Base-by-base conservation (phyloP, 1,139 yeast genomes). In the Yamadazyma dushanensis region DNA sequence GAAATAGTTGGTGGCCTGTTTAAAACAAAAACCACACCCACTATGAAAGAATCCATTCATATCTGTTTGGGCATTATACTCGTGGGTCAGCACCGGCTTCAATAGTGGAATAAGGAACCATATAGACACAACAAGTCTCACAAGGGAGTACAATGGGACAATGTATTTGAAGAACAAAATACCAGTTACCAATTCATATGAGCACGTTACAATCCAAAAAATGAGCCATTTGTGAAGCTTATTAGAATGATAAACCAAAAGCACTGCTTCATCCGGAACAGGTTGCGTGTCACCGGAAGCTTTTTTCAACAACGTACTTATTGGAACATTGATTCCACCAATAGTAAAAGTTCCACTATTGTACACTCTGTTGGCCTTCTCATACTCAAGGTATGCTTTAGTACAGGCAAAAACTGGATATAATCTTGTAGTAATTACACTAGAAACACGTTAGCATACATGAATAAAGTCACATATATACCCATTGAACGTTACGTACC, bases 101-200 rank as follows among this genome's bases (percentile, higher is more conserved):
- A 61, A 37, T 49, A 70, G 56, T 5, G 85, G 84, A 14, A 67
- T 56, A 8, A 78, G 61, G 29, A 80, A 56, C 86, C 86, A 80
- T 9, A 70, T 44, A 10, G 72, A 66, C 21, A 76, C 40, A 19
- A 60, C 66, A 9, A 77, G 49, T 31, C 62, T 62, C 13, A 69
- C 11, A 10, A 77, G 41, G 2, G 70, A 52, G 47, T 68, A 75
- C 31, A 79, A 70, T 1, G 87, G 87, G 16, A 78, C 32, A 17
- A 69, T 42, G 28, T 57, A 49, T 15, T 65, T 39, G 20, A 73
- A 53, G 24, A 63, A 51, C 18, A 69, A 50, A 18, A 66, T 36
- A 37, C 55, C 45, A 45, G 64, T 77, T 11, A 54, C 47, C 15
- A 56, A 49, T n/a, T 56, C 58, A 22, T 66, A 50, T 6, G 65